Evolutionary conservation across 768 basidiomycete species (phyloP), one percentile per base, ranked within the genome.

Genomic region (Filobasidium floriforme): DNA sequence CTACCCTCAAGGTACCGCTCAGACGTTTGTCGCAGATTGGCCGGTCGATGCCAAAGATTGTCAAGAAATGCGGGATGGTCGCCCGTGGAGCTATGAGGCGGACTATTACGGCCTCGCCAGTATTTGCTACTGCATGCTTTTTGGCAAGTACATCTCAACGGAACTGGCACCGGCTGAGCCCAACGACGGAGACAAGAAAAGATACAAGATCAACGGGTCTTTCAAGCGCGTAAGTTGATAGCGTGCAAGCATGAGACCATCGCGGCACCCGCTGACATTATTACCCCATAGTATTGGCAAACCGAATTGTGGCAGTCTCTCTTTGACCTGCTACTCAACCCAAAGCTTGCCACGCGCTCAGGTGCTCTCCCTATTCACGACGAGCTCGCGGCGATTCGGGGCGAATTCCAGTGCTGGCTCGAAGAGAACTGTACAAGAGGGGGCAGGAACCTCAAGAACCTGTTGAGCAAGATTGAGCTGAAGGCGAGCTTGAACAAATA

Each of bases 81-180:
- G 82, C 59, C 85, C 90, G 3, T 99, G 94, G 96, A 92, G 88
- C 66, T 96, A 86, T 80, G 89, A 99, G 79, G 86, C 91, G 2
- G 96, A 99, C 77, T 99, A 99, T 78, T 91, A 86, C 75, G 96
- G 96, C n/a, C 84, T 98, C 22, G 92, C 90, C 0, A 88, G 92
- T 54, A 88, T 98, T 73, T 84, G 92, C 41, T 96, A 90, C 79
- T 96, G 91, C 81, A 87, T 98, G 86, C 84, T 99, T 37, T 97
- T 92, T 74, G 93, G 93, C 28, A 94, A 91, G 79, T 94, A 97
- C 80, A 90, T 99, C 77, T 87, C 92, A 74, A 85, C 85, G 14
- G 83, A 83, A 66, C 59, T 68, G 22, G 66, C 62, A 10, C 68
- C 72, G 7, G 82, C 86, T 10, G 81, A 88, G 15, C 67, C 60